A percentile compares a stretch with the other conserved stretches of the same genome.
These are phyloP conservation scores for Thermochaetoides dissita DNA, from an alignment of 2,329 filamentous ascomycete species.

Conservation along the genomic window DNA sequence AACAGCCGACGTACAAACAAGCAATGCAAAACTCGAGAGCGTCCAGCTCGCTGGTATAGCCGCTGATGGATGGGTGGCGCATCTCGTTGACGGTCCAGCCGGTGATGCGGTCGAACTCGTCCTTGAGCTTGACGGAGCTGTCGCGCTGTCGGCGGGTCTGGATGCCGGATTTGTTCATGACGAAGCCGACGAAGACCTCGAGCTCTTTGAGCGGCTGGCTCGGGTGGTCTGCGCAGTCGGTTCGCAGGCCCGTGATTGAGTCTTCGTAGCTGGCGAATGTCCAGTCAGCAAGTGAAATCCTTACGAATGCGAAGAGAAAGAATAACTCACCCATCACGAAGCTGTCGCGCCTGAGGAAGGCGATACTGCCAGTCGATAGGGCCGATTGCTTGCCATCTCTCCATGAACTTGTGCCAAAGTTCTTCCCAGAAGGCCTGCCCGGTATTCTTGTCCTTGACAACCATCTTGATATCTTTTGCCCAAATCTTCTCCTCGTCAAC, in stretches of 20 bases:
- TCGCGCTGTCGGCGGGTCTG: slow-evolving; percentile 39
- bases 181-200: slow-evolving; percentile 41
- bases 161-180: slow-evolving; percentile 35
- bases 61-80: slow-evolving; percentile 6
- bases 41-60: slow-evolving; percentile 3
- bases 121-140: slow-evolving; percentile 34
- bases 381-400: slow-evolving; percentile 19
- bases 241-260: slow-evolving; percentile 26
- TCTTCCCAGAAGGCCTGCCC: slow-evolving; percentile 29
- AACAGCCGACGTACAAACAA: slow-evolving; percentile 14
- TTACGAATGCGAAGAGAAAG: too few relatives aligned
- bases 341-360: slow-evolving; percentile 26
- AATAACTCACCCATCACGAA: slow-evolving; percentile 31
- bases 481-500: slow-evolving; percentile 62
- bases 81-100: slow-evolving; percentile 21
- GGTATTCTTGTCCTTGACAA: slow-evolving; percentile 14
- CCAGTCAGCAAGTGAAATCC: background rate
- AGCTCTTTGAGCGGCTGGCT: slow-evolving; percentile 31
- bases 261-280: slow-evolving; percentile 30
- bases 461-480: slow-evolving; percentile 29
- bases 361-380: slow-evolving; percentile 22
- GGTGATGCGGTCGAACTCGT: slow-evolving; percentile 35
- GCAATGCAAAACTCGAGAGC: slow-evolving; percentile 20
- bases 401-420: slow-evolving; percentile 20
- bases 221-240: slow-evolving; percentile 32